Conservation (phyloP, 805 yeast genomes). For the Komagataella pseudopastoris region DNA sequence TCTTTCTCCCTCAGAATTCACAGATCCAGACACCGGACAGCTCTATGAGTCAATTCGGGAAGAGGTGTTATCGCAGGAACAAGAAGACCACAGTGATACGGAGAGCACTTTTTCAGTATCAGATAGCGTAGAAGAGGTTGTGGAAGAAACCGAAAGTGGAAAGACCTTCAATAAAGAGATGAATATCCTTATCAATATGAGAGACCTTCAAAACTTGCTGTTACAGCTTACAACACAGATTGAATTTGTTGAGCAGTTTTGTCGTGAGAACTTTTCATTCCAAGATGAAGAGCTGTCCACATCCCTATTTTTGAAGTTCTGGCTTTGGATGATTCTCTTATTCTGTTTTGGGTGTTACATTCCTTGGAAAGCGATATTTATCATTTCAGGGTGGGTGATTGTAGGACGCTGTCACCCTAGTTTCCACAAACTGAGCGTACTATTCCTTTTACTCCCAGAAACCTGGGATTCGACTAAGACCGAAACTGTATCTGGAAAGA, state of each 20-base stretch:
- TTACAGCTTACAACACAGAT: slow-evolving; percentile 35
- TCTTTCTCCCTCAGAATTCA: not conserved
- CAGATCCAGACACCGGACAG: not conserved
- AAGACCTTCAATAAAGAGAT: slow-evolving; percentile 11
- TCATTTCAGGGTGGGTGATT: slow-evolving; percentile 42
- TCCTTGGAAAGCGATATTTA: slow-evolving; percentile 53
- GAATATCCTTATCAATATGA: slow-evolving; percentile 44
- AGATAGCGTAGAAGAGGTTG: not conserved
- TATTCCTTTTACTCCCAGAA: slow-evolving; percentile 2
- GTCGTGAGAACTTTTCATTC: slow-evolving; percentile 56
- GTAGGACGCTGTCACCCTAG: slow-evolving; percentile 47
- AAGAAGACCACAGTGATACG: not conserved
- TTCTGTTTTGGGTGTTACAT: slow-evolving; percentile 34
- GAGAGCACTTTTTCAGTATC: not conserved
- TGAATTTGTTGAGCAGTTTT: slow-evolving; percentile 37
- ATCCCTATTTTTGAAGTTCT: slow-evolving; percentile 32
- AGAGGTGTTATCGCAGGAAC: not conserved
- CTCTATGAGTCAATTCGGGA: not conserved
- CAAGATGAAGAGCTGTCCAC: slow-evolving; percentile 58
- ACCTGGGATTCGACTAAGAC: slow-evolving; percentile 15
- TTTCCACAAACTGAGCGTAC: slow-evolving; percentile 4
- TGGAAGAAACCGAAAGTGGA: slow-evolving; percentile 2
- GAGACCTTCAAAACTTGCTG: slow-evolving; percentile 59
- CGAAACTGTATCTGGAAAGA: slow-evolving; percentile 10
- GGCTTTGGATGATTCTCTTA: slow-evolving; percentile 23